phyloP scores from a whole-genome alignment of 1,139 yeast species.

The Hansenula sp. region DNA sequence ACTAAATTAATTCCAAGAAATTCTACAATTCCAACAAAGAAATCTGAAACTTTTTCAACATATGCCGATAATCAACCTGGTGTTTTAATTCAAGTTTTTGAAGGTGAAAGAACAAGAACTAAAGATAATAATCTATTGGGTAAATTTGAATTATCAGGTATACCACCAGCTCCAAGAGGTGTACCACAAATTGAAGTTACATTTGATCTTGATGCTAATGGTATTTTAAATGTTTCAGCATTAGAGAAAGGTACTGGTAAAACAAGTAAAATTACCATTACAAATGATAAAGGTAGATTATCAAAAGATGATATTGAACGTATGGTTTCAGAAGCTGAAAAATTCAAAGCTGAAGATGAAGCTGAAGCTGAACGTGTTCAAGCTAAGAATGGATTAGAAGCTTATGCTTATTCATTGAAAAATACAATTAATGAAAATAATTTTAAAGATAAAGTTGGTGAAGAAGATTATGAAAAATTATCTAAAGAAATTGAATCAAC shows the following conservation, averaged over 20 bases:
- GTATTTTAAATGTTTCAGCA: slow-evolving; percentile 92
- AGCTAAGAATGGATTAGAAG: slow-evolving; percentile 81
- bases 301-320: slow-evolving; percentile 90
- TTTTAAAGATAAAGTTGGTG: slow-evolving; percentile 74
- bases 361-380: slow-evolving; percentile 72
- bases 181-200: slow-evolving; percentile 97
- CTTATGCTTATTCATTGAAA: slow-evolving; percentile 78
- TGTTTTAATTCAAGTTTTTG: slow-evolving; percentile 91
- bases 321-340: slow-evolving; percentile 89
- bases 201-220: slow-evolving; percentile 93
- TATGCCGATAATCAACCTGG: slow-evolving; percentile 98
- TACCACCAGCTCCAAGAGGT: slow-evolving; percentile 99
- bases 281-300: slow-evolving; percentile 92
- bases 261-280: slow-evolving; percentile 71
- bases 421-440: slow-evolving; percentile 61
- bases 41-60: slow-evolving; percentile 94
- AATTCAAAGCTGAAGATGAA: slow-evolving; percentile 77
- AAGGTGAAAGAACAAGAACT: slow-evolving; percentile 96
- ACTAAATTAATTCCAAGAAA: slow-evolving; percentile 95
- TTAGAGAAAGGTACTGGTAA: slow-evolving; percentile 92
- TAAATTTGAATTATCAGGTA: slow-evolving; percentile 91
- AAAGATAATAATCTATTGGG: slow-evolving; percentile 95
- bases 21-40: slow-evolving; percentile 94
- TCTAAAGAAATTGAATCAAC: slow-evolving; percentile 83
- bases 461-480: slow-evolving; percentile 81